Percentiles rank a stretch among this genome's conserved stretches.
These are phyloP conservation scores for Leishmania braziliensis DNA, from an alignment of 208 protist species.

Conservation along the genomic window DNA sequence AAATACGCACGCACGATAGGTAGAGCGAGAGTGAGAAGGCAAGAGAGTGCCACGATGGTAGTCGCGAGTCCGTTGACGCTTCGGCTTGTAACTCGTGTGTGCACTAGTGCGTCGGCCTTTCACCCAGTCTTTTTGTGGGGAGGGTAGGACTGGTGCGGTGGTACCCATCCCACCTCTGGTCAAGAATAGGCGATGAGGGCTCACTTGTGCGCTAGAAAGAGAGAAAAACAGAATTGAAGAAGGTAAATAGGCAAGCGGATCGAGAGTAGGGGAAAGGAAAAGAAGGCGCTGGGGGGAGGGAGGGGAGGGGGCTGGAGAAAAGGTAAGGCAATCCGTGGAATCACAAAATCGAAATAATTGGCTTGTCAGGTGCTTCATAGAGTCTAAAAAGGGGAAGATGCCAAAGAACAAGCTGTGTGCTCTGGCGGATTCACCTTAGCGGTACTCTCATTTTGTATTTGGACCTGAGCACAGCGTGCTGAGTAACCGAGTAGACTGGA, in stretches of 20 bases:
- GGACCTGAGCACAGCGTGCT: background rate
- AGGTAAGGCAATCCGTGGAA: background rate
- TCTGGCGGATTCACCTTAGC: background rate
- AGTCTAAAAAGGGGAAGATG: background rate
- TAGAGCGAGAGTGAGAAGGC: background rate
- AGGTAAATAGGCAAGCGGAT: background rate
- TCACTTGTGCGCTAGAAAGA: background rate
- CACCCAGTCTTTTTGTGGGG: background rate
- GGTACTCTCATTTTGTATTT: background rate
- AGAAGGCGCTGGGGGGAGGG: too few relatives aligned
- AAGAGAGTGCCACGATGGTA: background rate
- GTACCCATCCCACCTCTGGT: background rate
- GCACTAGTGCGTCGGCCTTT: background rate
- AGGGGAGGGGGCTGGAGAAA: too few relatives aligned
- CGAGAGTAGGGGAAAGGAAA: background rate
- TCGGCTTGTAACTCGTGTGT: background rate
- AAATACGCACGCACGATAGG: background rate
- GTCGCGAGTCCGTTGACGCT: background rate
- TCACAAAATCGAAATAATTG: background rate
- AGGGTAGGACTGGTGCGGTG: background rate
- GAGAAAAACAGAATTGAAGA: background rate
- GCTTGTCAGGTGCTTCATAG: background rate
- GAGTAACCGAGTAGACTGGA: background rate
- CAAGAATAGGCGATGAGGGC: background rate
- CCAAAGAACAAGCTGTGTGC: background rate